Evolutionary conservation across 805 yeast species (phyloP), one percentile per base, ranked within the genome.

Genomic region (Sugiyamaella marilandica): DNA sequence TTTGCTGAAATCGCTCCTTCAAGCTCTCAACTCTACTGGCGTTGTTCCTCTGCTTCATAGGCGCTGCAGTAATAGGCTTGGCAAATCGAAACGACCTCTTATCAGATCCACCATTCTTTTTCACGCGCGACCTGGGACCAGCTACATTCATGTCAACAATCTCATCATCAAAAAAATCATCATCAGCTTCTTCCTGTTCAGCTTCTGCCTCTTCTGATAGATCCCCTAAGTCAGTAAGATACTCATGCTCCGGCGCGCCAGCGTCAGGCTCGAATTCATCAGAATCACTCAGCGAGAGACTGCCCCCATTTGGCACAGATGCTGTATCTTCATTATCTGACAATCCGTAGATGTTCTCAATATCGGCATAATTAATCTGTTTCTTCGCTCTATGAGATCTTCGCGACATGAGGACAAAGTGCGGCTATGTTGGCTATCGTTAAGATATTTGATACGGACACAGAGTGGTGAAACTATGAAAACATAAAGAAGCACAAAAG

Each of bases 1-100:
- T 60, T 41, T 75, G 65, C 34, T 62, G 64, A 37, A 75, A 58
- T 46, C 76, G 71, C 34, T 76, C 81, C 45, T 71, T 72, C 11
- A 77, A 63, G 5, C 54, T 46, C 31, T 50, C 56, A n/a, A 47
- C 19, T 37, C 54, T 33, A 31, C 43, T 26, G 21, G 35, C 11
- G 14, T 18, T 10, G 5, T 18, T 26, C 24, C 24, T 41, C 5
- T 11, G 33, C 33, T 41, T 41, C 5, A 13, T 26, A 21, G 41
- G 47, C 9, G 33, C 13, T 1, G 33, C 24, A 2, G 53, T n/a
- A 21, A 48, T 29, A 16, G 45, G 24, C 29, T 47, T 50, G 19
- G 45, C 32, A 13, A 29, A 29, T 31, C 36, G 21, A 18, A 41
- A 21, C 4, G 45, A 10, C 32, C 24, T 8, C 24, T 19, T 41